Evolutionary conservation across 352 stramenopile genomes (phyloP), one percentile per base, ranked within the genome.

Genomic region (Phytopythium litorale): DNA sequence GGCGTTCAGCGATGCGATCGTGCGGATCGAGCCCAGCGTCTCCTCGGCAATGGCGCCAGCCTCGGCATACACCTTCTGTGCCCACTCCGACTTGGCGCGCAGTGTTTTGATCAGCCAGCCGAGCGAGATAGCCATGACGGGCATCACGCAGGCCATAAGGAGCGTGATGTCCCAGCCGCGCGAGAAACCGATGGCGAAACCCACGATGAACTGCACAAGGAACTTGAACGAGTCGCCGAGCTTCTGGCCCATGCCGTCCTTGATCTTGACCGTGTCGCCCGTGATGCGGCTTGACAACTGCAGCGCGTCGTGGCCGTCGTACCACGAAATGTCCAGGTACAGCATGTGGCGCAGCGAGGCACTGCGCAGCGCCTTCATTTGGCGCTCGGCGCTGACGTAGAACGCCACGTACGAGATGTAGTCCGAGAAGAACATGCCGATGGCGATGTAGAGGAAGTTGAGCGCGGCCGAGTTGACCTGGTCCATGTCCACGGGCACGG

Each of bases 1-100:
- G 18, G 57, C 73, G 35, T 83, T 84, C 21, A 78, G 57, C 8
- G 75, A 83, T 21, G 64, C 69, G n/a, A 87, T 68, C 3, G 79
- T 88, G 58, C 77, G 79, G 32, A 89, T 89, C n/a, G 75, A 72
- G 45, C 73, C 65, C 18, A 89, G 57, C 11, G 78, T 89, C 38
- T 89, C 79, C 52, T 89, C 79, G 6, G 78, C 79, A 21, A 87
- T 64, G 4, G 75, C 74, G 2, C 76, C 76, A 1, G 75, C 78
- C 37, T 83, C 70, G 2, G 75, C 73, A 18, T 87, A 84, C 28
- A 85, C 45, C 51, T 78, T 68, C 40, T 88, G 76, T 1, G 72
- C 51, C 19, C 56, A 65, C 57, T 70, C 54, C 13, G 65, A 49
- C 12, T 58, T 53, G n/a, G 42, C 45, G 5, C 64, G 64, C 12